phyloP scores from a whole-genome alignment of 2,329 filamentous ascomycete species.

The Monosporascus sp. region DNA sequence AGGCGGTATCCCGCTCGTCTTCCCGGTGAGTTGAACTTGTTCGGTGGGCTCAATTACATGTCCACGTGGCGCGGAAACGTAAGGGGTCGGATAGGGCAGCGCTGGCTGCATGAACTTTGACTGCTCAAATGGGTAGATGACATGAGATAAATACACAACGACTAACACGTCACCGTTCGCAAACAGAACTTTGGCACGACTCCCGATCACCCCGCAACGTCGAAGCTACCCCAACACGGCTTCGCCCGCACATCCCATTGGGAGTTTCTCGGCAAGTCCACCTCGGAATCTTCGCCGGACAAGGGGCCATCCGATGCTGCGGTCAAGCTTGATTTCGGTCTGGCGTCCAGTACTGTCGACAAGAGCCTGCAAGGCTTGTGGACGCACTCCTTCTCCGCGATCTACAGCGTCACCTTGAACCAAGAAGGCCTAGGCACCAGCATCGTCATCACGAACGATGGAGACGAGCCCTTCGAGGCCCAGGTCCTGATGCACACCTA shows the following conservation, averaged over 20 bases:
- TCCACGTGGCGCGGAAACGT: too few species aligned
- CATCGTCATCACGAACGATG: constrained; percentile 85
- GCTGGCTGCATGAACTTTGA: not conserved
- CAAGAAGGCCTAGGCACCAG: constrained; percentile 71
- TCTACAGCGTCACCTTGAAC: constrained; percentile 86
- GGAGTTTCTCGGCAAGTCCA: constrained; percentile 90
- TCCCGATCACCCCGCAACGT: constrained; percentile 70
- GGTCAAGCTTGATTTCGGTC: constrained; percentile 93
- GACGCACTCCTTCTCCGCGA: constrained; percentile 81
- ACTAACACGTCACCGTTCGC: not conserved
- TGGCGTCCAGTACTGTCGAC: constrained; percentile 67
- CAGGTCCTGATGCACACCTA: constrained; percentile 92
- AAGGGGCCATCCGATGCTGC: constrained; percentile 51
- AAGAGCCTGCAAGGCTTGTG: constrained; percentile 65
- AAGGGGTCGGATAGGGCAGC: too few species aligned
- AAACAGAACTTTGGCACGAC: constrained; percentile 77
- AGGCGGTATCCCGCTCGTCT: constrained; percentile 88
- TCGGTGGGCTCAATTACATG: too few species aligned
- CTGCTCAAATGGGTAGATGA: not conserved
- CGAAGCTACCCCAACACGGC: constrained; percentile 82
- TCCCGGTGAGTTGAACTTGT: constrained; percentile 60
- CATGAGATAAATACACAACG: not conserved
- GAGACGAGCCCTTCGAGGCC: constrained; percentile 76
- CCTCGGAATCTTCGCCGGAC: constrained; percentile 60
- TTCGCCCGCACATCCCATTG: constrained; percentile 86